phyloP scores from a whole-genome alignment of 495 filamentous ascomycete species.

The Trypethelium eluteriae region DNA sequence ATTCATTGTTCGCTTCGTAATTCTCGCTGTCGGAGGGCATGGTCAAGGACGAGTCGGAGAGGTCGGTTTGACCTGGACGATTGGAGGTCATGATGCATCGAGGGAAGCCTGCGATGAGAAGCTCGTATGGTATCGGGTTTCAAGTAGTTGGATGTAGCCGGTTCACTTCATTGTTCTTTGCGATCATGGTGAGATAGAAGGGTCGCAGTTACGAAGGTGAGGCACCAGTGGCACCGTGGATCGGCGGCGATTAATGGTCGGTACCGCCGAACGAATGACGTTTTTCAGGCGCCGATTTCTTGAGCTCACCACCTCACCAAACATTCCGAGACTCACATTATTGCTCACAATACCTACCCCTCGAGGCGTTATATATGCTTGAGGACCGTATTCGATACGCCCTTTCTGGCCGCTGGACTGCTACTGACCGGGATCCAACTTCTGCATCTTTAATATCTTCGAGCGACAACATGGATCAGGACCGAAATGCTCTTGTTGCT shows the following conservation, averaged over 20 bases:
- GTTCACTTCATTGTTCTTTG: conserved; percentile 13
- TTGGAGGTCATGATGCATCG: conserved; percentile 41
- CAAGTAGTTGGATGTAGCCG: not conserved
- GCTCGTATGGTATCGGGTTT: not conserved
- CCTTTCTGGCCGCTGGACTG: conserved; percentile 9
- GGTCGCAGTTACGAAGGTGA: not conserved
- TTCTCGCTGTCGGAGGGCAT: conserved; percentile 85
- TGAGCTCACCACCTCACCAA: not conserved
- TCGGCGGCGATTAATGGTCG: not conserved
- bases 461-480: conserved; percentile 41
- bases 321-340: not conserved
- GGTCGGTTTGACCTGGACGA: conserved; percentile 45
- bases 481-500: conserved; percentile 62
- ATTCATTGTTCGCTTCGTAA: conserved; percentile 65
- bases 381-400: conserved; percentile 2
- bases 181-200: conserved; percentile 8
- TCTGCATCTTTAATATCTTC: not conserved
- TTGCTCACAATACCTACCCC: not conserved
- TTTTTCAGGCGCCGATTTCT: not conserved
- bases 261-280: not conserved
- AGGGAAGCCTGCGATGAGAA: conserved; percentile 10
- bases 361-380: not conserved
- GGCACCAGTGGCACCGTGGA: no score
- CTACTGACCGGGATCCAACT: not conserved
- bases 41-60: conserved; percentile 75